phyloP scores from a whole-genome alignment of 2,329 filamentous ascomycete species.

The Xylariaceae sp. region DNA sequence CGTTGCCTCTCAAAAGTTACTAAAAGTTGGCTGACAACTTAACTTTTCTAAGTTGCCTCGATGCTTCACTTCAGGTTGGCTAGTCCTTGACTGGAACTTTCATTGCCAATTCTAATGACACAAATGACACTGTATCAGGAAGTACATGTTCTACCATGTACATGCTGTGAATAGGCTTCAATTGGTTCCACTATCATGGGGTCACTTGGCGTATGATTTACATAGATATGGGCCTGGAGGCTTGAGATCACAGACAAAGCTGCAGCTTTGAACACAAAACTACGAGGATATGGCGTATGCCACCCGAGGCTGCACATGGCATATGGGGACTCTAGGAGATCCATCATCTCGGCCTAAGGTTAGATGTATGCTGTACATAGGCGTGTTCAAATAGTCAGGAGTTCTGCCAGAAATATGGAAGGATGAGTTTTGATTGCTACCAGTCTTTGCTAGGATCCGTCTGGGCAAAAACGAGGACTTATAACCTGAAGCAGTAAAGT shows the following conservation, averaged over 20 bases:
- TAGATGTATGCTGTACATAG: no score
- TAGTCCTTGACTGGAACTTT: conserved; percentile 11
- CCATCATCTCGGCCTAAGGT: no score
- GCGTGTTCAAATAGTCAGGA: background rate
- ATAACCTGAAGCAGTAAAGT: conserved; percentile 3
- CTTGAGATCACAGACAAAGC: no score
- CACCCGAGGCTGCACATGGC: no score
- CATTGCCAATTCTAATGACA: background rate
- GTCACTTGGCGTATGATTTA: no score
- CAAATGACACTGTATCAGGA: background rate
- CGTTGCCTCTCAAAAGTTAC: no score
- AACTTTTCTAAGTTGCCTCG: no score
- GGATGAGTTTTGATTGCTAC: conserved; percentile 3
- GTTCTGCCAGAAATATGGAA: background rate
- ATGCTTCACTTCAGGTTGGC: conserved; percentile 9
- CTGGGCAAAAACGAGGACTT: background rate
- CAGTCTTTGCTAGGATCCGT: background rate
- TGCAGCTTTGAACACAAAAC: background rate
- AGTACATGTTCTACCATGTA: background rate
- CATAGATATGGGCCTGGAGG: no score
- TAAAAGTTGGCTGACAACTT: no score
- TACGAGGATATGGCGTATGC: background rate
- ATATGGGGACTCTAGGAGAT: no score
- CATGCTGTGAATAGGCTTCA: no score
- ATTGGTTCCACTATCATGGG: no score